Conservation (phyloP, 2,329 filamentous ascomycete species). For the Volutella citrinella region DNA sequence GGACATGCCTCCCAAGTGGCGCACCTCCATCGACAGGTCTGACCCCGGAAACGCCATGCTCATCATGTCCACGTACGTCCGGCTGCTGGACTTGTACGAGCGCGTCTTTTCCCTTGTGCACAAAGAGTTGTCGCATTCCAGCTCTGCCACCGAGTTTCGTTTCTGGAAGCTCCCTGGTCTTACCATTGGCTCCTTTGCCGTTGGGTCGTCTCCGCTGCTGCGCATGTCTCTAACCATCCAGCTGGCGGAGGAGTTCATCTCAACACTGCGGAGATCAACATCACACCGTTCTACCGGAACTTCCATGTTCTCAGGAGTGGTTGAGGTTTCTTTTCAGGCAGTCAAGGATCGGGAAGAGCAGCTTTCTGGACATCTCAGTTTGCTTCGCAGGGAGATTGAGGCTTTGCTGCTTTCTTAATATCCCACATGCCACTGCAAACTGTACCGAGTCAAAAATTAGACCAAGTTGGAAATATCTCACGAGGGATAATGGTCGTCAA, state of each 20-base stretch:
- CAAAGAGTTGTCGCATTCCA: slow-evolving; percentile 28
- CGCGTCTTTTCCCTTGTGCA: slow-evolving; percentile 36
- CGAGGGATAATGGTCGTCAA: too few species aligned
- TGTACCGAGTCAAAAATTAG: too few species aligned
- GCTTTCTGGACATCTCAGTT: slow-evolving; percentile 30
- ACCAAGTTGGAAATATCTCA: too few species aligned
- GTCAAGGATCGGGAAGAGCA: slow-evolving; percentile 33
- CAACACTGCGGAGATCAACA: slow-evolving; percentile 32
- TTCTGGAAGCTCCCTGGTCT: slow-evolving; percentile 41
- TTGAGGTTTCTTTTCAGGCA: slow-evolving; percentile 27
- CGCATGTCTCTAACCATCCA: slow-evolving; percentile 42
- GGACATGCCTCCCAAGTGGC: slow-evolving; percentile 1
- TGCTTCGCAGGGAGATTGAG: slow-evolving; percentile 33
- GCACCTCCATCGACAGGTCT: slow-evolving; percentile 22
- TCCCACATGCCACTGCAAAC: too few species aligned
- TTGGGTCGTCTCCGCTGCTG: slow-evolving; percentile 37
- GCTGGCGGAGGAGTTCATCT: slow-evolving; percentile 40
- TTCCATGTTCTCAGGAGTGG: slow-evolving; percentile 32
- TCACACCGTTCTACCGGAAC: slow-evolving; percentile 23
- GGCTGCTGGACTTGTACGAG: slow-evolving; percentile 40
- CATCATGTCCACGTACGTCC: slow-evolving; percentile 36
- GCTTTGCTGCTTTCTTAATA: slow-evolving; percentile 25
- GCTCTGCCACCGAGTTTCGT: slow-evolving; percentile 26
- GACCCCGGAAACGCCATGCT: slow-evolving; percentile 38
- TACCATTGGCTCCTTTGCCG: slow-evolving; percentile 37